Conservation (phyloP, 2,329 filamentous ascomycete genomes). For the Pleurostoma richardsiae region DNA sequence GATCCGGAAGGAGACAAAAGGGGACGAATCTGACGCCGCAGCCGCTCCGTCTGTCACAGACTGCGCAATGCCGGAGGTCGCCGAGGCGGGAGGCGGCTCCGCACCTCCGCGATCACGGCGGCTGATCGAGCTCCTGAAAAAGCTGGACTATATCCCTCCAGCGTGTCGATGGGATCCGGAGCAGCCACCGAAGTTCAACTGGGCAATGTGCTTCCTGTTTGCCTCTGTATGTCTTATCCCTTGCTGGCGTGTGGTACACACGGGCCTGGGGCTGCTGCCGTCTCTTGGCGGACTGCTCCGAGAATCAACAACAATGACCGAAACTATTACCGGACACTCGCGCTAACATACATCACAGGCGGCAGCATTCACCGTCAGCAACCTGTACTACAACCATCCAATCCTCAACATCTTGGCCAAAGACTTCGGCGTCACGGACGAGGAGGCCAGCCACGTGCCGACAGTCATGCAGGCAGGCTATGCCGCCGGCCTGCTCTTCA, state of each 20-base stretch:
- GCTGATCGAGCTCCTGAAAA: too few relatives aligned
- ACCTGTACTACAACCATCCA: slow-evolving; percentile 73
- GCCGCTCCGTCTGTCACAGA: too few relatives aligned
- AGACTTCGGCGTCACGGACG: slow-evolving; percentile 63
- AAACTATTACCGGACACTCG: too few relatives aligned
- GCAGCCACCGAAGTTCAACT: background rate
- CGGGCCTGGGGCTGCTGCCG: too few relatives aligned
- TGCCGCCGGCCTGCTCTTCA: slow-evolving; percentile 64
- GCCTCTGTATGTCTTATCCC: background rate
- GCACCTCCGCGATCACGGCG: too few relatives aligned
- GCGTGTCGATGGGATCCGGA: slow-evolving; percentile 2
- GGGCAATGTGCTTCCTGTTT: background rate
- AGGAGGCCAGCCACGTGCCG: slow-evolving; percentile 58
- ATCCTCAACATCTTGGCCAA: slow-evolving; percentile 67
- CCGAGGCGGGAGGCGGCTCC: too few relatives aligned
- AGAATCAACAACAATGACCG: too few relatives aligned
- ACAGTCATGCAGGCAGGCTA: slow-evolving; percentile 74
- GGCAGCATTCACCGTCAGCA: slow-evolving; percentile 59
- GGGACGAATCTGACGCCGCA: too few relatives aligned
- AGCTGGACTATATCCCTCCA: background rate
- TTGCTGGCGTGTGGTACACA: too few relatives aligned
- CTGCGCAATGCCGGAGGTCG: too few relatives aligned
- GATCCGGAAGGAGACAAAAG: too few relatives aligned
- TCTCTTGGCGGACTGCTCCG: too few relatives aligned
- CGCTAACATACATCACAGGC: background rate